A percentile compares a stretch with the other conserved stretches of the same genome.
Evolutionary conservation across 208 protist species (phyloP).

Genomic region (Perkinsela sp.): DNA sequence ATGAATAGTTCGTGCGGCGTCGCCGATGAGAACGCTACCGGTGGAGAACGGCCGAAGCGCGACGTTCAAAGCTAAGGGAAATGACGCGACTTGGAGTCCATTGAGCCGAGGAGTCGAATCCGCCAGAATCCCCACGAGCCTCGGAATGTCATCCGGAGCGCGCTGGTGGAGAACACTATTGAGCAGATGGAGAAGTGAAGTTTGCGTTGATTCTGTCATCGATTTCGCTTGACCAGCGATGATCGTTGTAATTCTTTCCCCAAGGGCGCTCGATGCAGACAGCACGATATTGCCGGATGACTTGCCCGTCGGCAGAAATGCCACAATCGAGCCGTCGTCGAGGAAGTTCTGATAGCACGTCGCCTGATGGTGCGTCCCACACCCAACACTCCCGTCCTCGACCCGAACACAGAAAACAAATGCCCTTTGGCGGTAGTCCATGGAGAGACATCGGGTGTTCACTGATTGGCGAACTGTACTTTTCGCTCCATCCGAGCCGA

Average conservation of each 20-base stretch:
- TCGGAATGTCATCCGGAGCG: slow-evolving; percentile 18
- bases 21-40: slow-evolving; percentile 28
- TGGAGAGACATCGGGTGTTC: slow-evolving; percentile 15
- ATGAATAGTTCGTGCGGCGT: slow-evolving; percentile 65
- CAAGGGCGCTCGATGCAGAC: slow-evolving; percentile 26
- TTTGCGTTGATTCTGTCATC: slow-evolving; percentile 25
- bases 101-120: neutral
- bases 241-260: slow-evolving; percentile 14
- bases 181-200: slow-evolving; percentile 21
- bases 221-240: slow-evolving; percentile 14
- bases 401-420: slow-evolving; percentile 45
- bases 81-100: slow-evolving; percentile 20
- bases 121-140: slow-evolving; percentile 9
- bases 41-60: slow-evolving; percentile 19
- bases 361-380: slow-evolving; percentile 26
- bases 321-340: slow-evolving; percentile 40
- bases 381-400: slow-evolving; percentile 7
- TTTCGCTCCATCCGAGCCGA: slow-evolving; percentile 44
- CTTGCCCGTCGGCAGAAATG: slow-evolving; percentile 28
- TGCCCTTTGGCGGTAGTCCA: slow-evolving; percentile 41
- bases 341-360: slow-evolving; percentile 63
- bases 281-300: slow-evolving; percentile 51
- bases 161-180: slow-evolving; percentile 32
- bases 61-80: slow-evolving; percentile 31
- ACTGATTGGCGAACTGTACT: slow-evolving; percentile 31